A percentile compares a stretch with the other conserved stretches of the same genome.
Conservation (phyloP, 1,284 basidiomycete species). For the Apiotrichum montevideense region DNA sequence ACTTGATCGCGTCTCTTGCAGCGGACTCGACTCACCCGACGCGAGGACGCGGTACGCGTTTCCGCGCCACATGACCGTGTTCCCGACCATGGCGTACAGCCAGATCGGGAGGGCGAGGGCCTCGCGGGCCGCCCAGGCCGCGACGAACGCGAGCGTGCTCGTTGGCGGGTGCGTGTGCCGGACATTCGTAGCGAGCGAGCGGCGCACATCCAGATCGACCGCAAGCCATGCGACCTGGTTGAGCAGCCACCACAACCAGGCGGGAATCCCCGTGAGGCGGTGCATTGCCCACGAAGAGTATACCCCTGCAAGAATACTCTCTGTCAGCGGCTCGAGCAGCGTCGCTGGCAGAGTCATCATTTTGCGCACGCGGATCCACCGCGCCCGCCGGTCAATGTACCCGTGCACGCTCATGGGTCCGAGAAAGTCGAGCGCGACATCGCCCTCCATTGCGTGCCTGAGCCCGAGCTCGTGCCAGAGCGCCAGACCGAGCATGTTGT, state of each 20-base stretch:
- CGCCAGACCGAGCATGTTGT: conserved; percentile 86
- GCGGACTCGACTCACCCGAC: conserved; percentile 26
- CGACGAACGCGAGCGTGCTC: conserved; percentile 55
- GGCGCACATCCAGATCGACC: conserved; percentile 42
- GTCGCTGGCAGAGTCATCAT: conserved; percentile 81
- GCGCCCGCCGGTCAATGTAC: conserved; percentile 76
- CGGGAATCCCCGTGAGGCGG: conserved; percentile 56
- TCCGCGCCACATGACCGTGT: conserved; percentile 78
- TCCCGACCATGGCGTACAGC: conserved; percentile 68
- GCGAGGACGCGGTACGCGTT: conserved; percentile 37
- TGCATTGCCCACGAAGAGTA: conserved; percentile 57
- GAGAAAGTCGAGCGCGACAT: conserved; percentile 80
- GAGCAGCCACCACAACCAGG: conserved; percentile 60
- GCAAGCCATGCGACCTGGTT: conserved; percentile 60
- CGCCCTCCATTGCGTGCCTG: conserved; percentile 77
- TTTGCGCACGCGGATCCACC: conserved; percentile 92
- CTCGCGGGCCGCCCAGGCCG: conserved; percentile 73
- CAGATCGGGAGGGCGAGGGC: conserved; percentile 77
- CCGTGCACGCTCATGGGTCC: conserved; percentile 73
- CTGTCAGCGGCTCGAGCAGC: conserved; percentile 80
- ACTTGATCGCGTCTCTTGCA: too few species aligned
- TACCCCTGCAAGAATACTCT: conserved; percentile 64
- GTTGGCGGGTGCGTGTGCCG: conserved; percentile 57
- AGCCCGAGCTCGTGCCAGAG: conserved; percentile 86
- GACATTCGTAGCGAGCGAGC: conserved; percentile 50